Evolutionary conservation across 1,284 basidiomycete genomes (phyloP).

Genomic region (Cryptococcus jaspeensis): DNA sequence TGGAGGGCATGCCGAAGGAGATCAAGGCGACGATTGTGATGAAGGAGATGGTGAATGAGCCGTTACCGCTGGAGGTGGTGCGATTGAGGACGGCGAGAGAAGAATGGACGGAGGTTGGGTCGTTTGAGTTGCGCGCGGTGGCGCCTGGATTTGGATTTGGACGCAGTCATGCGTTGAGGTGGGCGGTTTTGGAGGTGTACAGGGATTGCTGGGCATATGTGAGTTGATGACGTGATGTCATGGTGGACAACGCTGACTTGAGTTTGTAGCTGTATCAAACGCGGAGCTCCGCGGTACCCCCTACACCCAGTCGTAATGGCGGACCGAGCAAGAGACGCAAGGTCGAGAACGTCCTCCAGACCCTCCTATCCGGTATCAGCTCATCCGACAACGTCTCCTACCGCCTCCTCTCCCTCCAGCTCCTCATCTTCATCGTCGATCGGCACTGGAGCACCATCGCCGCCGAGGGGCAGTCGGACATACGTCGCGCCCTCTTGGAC

Average conservation of each 20-base stretch:
- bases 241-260: not conserved
- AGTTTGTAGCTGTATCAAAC: constrained; percentile 13
- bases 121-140: constrained; percentile 27
- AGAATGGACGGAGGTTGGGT: constrained; percentile 16
- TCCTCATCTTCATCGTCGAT: constrained; percentile 78
- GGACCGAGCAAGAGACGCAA: constrained; percentile 53
- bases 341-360: constrained; percentile 56
- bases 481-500: constrained; percentile 60
- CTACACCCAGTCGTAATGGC: constrained; percentile 9
- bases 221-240: constrained; percentile 4
- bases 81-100: constrained; percentile 19
- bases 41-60: constrained; percentile 13
- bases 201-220: constrained; percentile 75
- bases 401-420: constrained; percentile 64
- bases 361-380: constrained; percentile 59
- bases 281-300: constrained; percentile 2
- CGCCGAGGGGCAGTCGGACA: constrained; percentile 57
- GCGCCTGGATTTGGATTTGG: constrained; percentile 68
- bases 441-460: constrained; percentile 68
- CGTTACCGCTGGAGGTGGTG: constrained; percentile 61
- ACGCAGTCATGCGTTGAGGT: constrained; percentile 67
- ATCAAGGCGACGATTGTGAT: constrained; percentile 55
- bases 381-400: constrained; percentile 36
- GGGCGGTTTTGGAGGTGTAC: constrained; percentile 79
- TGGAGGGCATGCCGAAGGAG: constrained; percentile 59